Evolutionary conservation across 2,329 filamentous ascomycete species (phyloP), one percentile per base, ranked within the genome.

Genomic region (Pyrenophora teres): DNA sequence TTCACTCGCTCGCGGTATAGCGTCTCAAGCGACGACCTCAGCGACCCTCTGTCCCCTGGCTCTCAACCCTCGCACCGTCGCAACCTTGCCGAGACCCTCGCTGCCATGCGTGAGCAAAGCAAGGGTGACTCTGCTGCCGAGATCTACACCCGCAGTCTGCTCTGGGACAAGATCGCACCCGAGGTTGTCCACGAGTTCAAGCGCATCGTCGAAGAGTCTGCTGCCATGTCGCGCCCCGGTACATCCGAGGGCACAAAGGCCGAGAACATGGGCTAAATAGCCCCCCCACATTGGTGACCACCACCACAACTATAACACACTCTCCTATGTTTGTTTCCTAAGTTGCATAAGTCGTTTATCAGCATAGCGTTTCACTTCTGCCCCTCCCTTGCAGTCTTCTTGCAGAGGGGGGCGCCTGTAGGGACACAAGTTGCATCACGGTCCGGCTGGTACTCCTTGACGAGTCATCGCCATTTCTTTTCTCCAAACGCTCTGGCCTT

Each of bases 181-280:
- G 92, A 97, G 60, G 92, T 97, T 41, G 91, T 99, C 46, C 86
- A 87, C 64, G 91, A 93, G 72, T 97, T 97, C 79, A 90, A 89
- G 67, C 89, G 90, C 75, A 92, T 96, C 83, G 89, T 96, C 64
- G 85, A 88, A 59, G 89, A 94, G 69, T 87, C 83, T 76, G 87
- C 68, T 47, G 64, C 67, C 56, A 66, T 67, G 57, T 72, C 71
- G 9, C 62, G 68, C 45, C 69, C 71, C 42, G 63, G 58, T 59
- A 72, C 68, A 19, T 63, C 70, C 13, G 68, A 70, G 36, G 70
- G 62, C 42, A 63, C 66, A 41, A 72, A 71, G 43, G 57, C 63
- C 25, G 72, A 74, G 41, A 62, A 10, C 47, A 48, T 63, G 21
- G 63, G 62, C 46, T 71, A 57, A 70, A 19, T 18, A 41, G 21